Conservation (phyloP, 129 eudicot genomes). For the Arctium lappa region DNA sequence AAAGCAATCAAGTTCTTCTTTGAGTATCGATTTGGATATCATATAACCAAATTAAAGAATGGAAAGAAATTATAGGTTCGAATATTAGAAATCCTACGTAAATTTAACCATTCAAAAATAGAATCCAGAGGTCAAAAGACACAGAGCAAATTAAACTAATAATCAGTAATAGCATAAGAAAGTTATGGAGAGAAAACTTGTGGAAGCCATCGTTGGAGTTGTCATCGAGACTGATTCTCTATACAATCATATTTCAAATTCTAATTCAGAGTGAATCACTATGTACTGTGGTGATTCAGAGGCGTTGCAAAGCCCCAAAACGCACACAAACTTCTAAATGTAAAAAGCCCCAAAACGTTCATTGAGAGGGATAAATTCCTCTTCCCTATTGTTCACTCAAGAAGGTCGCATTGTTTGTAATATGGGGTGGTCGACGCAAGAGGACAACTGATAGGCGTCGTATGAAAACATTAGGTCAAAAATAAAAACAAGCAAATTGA, state of each 20-base stretch:
- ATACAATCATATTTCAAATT: constrained; percentile 64
- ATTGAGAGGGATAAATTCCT: background rate
- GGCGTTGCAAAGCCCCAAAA: constrained; percentile 16
- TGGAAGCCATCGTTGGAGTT: constrained; percentile 70
- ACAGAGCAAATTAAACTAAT: background rate
- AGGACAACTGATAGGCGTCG: too few relatives aligned
- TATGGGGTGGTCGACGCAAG: too few relatives aligned
- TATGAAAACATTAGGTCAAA: too few relatives aligned
- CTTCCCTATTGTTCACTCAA: background rate
- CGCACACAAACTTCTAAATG: background rate
- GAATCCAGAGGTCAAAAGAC: background rate
- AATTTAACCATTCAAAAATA: background rate
- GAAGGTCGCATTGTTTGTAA: background rate
- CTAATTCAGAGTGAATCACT: constrained; percentile 67
- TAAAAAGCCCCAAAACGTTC: background rate
- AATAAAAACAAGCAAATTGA: too few relatives aligned
- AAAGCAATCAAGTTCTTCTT: too few relatives aligned
- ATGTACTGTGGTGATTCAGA: constrained; percentile 68
- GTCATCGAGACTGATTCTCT: constrained; percentile 64
- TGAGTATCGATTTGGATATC: background rate
- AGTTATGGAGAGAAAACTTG: constrained; percentile 28
- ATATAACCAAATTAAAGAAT: background rate
- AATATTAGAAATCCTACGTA: background rate
- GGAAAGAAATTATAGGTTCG: background rate
- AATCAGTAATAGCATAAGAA: background rate